phyloP scores from a whole-genome alignment of 2,329 filamentous ascomycete genomes.

The Curvularia lunata region DNA sequence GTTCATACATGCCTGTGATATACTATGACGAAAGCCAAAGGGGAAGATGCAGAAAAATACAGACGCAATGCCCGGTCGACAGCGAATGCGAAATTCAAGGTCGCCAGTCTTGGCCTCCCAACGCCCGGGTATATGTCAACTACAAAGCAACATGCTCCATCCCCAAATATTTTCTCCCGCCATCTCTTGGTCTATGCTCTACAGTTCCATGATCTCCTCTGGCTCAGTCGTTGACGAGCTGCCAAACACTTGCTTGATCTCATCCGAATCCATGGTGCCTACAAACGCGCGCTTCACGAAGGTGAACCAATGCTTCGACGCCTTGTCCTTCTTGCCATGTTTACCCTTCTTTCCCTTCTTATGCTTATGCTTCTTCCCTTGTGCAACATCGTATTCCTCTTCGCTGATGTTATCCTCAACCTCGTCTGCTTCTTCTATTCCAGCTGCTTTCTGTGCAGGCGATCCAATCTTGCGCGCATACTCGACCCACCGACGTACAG shows the following conservation, averaged over 20 bases:
- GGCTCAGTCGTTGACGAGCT: background rate
- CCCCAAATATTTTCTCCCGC: background rate
- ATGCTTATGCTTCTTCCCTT: constrained; percentile 55
- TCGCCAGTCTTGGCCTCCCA: background rate
- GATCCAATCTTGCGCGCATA: constrained; percentile 80
- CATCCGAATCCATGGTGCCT: constrained; percentile 69
- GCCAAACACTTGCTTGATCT: constrained; percentile 59
- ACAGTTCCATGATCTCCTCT: constrained; percentile 31
- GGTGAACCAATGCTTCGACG: constrained; percentile 74
- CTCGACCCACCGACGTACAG: constrained; percentile 78
- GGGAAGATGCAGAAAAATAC: background rate
- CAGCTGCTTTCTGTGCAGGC: constrained; percentile 35
- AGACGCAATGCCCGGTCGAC: background rate
- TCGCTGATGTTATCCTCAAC: constrained; percentile 24
- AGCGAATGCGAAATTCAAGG: background rate
- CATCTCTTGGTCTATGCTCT: background rate
- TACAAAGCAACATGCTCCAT: background rate
- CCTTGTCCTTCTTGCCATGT: constrained; percentile 46
- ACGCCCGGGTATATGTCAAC: constrained; percentile 5
- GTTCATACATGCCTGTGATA: background rate
- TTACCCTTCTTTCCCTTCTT: constrained; percentile 63
- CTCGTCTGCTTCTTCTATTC: constrained; percentile 25
- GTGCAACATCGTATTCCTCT: constrained; percentile 29
- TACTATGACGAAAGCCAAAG: background rate
- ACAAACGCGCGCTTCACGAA: constrained; percentile 84